Evolutionary conservation across 2,329 filamentous ascomycete species (phyloP), one percentile per base, ranked within the genome.

Genomic region (Penicillium sp.): DNA sequence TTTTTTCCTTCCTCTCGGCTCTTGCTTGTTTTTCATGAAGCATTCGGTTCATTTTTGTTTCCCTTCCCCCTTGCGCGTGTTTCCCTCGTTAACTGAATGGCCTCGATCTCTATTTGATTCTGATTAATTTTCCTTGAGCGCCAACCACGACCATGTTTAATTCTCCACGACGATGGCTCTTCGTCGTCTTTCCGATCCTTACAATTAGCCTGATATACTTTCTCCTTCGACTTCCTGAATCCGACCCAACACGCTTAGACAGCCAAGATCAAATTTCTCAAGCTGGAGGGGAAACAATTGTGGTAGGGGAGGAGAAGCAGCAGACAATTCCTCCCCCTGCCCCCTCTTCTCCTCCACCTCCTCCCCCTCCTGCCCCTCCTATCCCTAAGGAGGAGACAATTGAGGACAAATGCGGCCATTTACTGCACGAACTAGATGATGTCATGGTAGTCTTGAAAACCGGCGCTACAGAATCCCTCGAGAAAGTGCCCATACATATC

Each of bases 401-500:
- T 16, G 53, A 65, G 36, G 49, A 58, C 0, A 52, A 48, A 41
- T 63, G 62, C 32, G 58, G 58, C 11, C 57, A 55, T 5, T n/a
- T 61, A 10, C 53, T 53, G 7, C 61, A 48, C 5, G 52, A 58
- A 11, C 60, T 68, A 47, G 58, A 68, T n/a, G 58, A 68, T 38
- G 48, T 68, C 14, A 57, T 67, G 35, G 63, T 68, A 2, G 52
- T 68, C 10, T 14, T 69, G 32, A 69, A 67, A 41, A 69, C 67
- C 0, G 66, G 67, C 6, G 65, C 64, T 4, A 69, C 66, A 3
- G 67, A 68, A 53, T 59, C 66, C 10, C 59, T 61, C 5, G 49
- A 67, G 11, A 69, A 68, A 40, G 50, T 68, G 2, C 66, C 66
- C 13, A 51, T 67, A 7, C 67, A 68, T 41, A 34, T 69, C n/a